Percentiles rank a stretch among this genome's conserved stretches.
Conservation (phyloP, 108 stramenopile genomes). For the Stephanodiscus minutulus region DNA sequence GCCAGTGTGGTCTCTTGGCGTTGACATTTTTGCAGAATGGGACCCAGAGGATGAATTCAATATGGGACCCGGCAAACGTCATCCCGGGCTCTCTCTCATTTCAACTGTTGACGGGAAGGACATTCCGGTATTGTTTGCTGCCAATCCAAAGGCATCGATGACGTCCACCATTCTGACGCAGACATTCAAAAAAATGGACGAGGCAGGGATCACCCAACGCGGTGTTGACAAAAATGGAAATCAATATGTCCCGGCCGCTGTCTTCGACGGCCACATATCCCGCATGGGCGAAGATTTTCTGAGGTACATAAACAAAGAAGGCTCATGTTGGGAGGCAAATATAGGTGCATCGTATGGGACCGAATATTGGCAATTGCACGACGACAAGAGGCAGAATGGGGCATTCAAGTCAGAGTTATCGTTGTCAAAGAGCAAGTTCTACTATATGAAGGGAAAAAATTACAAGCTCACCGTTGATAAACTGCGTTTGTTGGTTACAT, state of each 20-base stretch:
- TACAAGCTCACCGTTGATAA: too few relatives aligned
- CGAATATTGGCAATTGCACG: not conserved
- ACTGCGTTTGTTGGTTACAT: too few relatives aligned
- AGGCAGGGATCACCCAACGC: not conserved
- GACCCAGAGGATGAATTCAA: not conserved
- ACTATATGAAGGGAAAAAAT: too few relatives aligned
- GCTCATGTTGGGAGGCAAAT: not conserved
- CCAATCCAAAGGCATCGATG: not conserved
- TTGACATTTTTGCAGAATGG: not conserved
- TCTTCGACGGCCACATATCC: not conserved
- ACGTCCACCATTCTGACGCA: not conserved
- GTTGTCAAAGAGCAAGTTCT: not conserved
- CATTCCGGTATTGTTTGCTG: conserved; percentile 2
- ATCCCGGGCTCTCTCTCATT: not conserved
- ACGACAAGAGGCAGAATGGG: not conserved
- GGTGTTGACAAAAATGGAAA: too few relatives aligned
- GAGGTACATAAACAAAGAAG: not conserved
- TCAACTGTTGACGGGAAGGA: not conserved
- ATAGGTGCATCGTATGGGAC: not conserved
- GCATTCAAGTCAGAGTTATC: not conserved
- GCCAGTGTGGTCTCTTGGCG: not conserved
- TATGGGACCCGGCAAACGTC: not conserved
- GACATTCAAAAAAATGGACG: not conserved
- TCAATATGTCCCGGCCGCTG: not conserved
- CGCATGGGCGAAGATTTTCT: not conserved